Conservation (phyloP, 768 basidiomycete species). For the Tylopilus plumbeoviolaceoides region DNA sequence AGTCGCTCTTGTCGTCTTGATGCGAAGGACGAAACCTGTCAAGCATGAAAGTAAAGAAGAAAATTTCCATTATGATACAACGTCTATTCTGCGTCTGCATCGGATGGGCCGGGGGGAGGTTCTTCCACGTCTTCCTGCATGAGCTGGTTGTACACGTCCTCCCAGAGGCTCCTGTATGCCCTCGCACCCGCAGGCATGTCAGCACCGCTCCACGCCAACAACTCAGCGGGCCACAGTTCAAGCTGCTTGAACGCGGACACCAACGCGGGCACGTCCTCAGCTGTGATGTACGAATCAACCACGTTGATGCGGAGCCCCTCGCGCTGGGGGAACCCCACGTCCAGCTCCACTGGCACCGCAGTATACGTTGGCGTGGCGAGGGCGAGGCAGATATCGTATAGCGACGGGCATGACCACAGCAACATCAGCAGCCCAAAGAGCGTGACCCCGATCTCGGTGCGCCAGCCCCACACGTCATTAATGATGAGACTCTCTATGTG, state of each 20-base stretch:
- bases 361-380: not conserved
- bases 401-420: not conserved
- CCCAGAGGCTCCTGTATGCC: not conserved
- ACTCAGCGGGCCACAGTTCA: not conserved
- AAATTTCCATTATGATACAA: too few relatives aligned
- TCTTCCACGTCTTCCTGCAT: not conserved
- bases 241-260: not conserved
- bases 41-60: too few relatives aligned
- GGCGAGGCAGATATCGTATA: not conserved
- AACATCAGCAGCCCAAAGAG: not conserved
- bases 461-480: not conserved
- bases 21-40: too few relatives aligned
- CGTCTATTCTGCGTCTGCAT: too few relatives aligned
- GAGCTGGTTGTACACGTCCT: not conserved
- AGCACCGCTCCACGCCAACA: not conserved
- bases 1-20: too few relatives aligned
- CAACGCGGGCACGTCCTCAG: not conserved
- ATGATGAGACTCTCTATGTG: not conserved
- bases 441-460: not conserved
- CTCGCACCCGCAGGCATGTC: not conserved
- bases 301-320: not conserved
- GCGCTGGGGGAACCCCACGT: not conserved
- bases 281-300: not conserved
- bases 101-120: too few relatives aligned
- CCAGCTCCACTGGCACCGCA: not conserved